Evolutionary conservation across 2,329 filamentous ascomycete genomes (phyloP), one percentile per base, ranked within the genome.

Genomic region (Fusarium falciforme): DNA sequence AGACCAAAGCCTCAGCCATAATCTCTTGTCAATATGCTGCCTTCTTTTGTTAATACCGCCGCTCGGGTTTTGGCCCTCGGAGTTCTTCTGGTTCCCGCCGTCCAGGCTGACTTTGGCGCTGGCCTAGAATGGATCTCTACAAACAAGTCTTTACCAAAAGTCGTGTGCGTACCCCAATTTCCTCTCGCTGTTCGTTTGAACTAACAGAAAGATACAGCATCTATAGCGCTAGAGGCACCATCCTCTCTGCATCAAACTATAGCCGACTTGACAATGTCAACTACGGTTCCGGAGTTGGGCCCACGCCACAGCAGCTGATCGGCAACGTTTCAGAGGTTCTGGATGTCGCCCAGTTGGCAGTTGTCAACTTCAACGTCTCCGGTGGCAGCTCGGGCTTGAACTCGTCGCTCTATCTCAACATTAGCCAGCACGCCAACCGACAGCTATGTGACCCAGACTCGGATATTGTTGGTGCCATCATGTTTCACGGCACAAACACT

Each of bases 401-500:
- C 69, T 82, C 80, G 54, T 79, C 79, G 1, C 71, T 80, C 9
- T 82, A 77, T 38, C 75, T 82, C 6, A 81, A 82, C 64, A 77
- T 82, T 62, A 79, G 68, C 61, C 77, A 79, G 57, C 70, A 80
- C 49, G 81, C 80, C 54, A 80, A 81, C 64, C 65, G 61, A 8
- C 78, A 79, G 17, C 73, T 83, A 6, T 82, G 81, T 65, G 67
- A 74, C n/a, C 52, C 75, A 27, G 74, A 62, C 20, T 81, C 79
- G 2, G 80, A 83, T 42, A 78, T 80, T 57, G 77, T 64, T 22
- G 80, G 76, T 20, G 81, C 76, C 10, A 62, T 74, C n/a, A 76
- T 72, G 73, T 44, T 72, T 8, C 80, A 83, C 72, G 88, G 89
- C n/a, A 90, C 88, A 4, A 89, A 90, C 71, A 89, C 86, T 0